Percentiles rank a stretch among this genome's conserved stretches.
These are phyloP conservation scores for Verticillium albo-atrum DNA, from an alignment of 2,329 filamentous ascomycete species.

Conservation along the genomic window DNA sequence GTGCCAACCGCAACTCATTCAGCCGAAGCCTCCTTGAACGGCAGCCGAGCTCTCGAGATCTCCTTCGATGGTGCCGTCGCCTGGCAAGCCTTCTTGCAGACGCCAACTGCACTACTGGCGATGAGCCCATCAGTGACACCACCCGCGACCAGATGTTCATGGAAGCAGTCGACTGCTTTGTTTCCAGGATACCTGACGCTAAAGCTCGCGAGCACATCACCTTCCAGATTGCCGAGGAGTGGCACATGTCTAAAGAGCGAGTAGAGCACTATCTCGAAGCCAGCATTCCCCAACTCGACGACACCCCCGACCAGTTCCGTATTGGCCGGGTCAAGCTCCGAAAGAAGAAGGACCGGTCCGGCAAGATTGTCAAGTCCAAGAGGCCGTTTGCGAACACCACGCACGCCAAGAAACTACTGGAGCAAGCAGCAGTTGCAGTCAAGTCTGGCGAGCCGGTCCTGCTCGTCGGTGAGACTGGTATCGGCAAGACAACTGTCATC, in stretches of 20 bases:
- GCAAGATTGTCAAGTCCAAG: conserved; percentile 45
- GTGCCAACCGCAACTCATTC: conserved; percentile 23
- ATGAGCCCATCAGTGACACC: conserved; percentile 68
- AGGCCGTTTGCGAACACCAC: conserved; percentile 83
- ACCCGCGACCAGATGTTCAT: conserved; percentile 82
- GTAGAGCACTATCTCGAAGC: conserved; percentile 72
- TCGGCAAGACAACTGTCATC: conserved; percentile 94
- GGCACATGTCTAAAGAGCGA: conserved; percentile 80
- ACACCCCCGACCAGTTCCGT: conserved; percentile 51
- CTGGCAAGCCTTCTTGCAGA: conserved; percentile 63
- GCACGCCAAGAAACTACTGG: conserved; percentile 78
- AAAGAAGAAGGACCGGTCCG: conserved; percentile 48
- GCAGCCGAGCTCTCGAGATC: conserved; percentile 67
- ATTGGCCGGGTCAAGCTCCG: conserved; percentile 64
- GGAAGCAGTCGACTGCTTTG: conserved; percentile 90
- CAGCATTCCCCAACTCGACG: conserved; percentile 67
- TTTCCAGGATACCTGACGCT: conserved; percentile 69
- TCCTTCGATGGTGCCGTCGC: conserved; percentile 87
- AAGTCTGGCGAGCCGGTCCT: conserved; percentile 83
- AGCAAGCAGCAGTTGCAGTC: conserved; percentile 81
- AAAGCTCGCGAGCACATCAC: conserved; percentile 57
- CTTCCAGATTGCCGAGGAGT: conserved; percentile 72
- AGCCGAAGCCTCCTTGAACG: conserved; percentile 42
- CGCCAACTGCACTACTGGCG: conserved; percentile 56
- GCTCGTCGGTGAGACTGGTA: conserved; percentile 97